Conservation (phyloP, 352 stramenopile species). For the Globisporangium alternatum region DNA sequence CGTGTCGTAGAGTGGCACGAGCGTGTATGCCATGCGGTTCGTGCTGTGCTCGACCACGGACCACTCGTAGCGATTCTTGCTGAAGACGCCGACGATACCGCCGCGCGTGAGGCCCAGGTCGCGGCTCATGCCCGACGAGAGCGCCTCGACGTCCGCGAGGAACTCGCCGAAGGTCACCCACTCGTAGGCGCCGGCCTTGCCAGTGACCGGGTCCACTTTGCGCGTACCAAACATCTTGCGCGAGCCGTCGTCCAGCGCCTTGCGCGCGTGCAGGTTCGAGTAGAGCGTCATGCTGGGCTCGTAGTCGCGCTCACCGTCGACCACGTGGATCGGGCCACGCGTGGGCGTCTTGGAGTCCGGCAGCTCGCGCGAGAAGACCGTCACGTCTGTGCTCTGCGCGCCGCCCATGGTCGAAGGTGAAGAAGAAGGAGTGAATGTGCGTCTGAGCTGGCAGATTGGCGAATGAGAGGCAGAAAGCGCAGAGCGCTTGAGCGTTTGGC, state of each 20-base stretch:
- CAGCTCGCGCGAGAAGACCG: conserved; percentile 23
- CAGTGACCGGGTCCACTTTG: conserved; percentile 29
- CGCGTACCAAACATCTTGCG: conserved; percentile 50
- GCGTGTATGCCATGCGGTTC: conserved; percentile 61
- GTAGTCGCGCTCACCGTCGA: conserved; percentile 26
- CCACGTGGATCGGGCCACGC: conserved; percentile 19
- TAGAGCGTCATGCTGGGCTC: conserved; percentile 50
- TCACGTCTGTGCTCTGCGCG: conserved; percentile 7
- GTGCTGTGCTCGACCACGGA: conserved; percentile 50
- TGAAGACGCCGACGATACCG: conserved; percentile 52
- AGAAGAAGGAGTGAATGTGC: not conserved
- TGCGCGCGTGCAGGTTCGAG: conserved; percentile 49
- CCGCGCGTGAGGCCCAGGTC: conserved; percentile 32
- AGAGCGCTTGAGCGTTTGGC: not conserved
- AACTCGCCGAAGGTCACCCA: conserved; percentile 60
- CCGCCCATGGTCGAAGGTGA: not conserved
- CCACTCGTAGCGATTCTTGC: conserved; percentile 61
- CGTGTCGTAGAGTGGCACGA: conserved; percentile 56
- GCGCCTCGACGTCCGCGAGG: conserved; percentile 33
- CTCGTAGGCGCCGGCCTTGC: conserved; percentile 35
- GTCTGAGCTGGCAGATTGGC: not conserved
- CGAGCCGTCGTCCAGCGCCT: conserved; percentile 41
- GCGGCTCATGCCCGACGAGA: conserved; percentile 33
- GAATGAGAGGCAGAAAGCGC: not conserved
- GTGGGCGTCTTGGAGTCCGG: conserved; percentile 11